Evolutionary conservation across 2,329 filamentous ascomycete species (phyloP).

Genomic region (Rutstroemia sp.): DNA sequence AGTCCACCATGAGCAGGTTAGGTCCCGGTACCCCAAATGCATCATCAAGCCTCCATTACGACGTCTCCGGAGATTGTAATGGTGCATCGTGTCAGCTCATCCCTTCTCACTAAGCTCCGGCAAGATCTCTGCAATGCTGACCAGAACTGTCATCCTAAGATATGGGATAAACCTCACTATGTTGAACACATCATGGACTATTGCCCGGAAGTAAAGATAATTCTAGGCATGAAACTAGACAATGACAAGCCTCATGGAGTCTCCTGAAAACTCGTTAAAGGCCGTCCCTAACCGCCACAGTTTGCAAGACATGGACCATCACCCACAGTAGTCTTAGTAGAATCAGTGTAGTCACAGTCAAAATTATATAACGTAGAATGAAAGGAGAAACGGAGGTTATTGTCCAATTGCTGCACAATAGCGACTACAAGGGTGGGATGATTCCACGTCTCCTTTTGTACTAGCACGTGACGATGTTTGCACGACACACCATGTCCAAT

Average conservation of each 20-base stretch:
- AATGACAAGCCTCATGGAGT: conserved; percentile 5
- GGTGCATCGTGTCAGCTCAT: neutral
- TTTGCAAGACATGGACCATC: too few relatives aligned
- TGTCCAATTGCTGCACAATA: too few relatives aligned
- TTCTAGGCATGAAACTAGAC: conserved; percentile 50
- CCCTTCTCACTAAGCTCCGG: neutral
- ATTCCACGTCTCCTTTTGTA: too few relatives aligned
- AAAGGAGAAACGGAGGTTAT: too few relatives aligned
- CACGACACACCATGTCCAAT: too few relatives aligned
- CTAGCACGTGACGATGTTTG: too few relatives aligned
- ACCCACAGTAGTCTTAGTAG: too few relatives aligned
- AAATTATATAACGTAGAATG: too few relatives aligned
- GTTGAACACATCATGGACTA: conserved; percentile 45
- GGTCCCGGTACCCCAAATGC: neutral
- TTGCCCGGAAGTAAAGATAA: conserved; percentile 48
- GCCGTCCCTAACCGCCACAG: too few relatives aligned
- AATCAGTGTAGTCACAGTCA: too few relatives aligned
- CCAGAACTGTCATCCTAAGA: conserved; percentile 26
- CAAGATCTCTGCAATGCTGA: conserved; percentile 24
- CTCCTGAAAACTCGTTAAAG: neutral
- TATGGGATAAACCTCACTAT: conserved; percentile 40
- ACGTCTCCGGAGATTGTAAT: neutral
- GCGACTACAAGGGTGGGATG: too few relatives aligned
- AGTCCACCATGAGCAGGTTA: conserved; percentile 24
- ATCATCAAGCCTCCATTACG: neutral